phyloP scores from a whole-genome alignment of 441 rosid species.

The Lagerstroemia fauriei region DNA sequence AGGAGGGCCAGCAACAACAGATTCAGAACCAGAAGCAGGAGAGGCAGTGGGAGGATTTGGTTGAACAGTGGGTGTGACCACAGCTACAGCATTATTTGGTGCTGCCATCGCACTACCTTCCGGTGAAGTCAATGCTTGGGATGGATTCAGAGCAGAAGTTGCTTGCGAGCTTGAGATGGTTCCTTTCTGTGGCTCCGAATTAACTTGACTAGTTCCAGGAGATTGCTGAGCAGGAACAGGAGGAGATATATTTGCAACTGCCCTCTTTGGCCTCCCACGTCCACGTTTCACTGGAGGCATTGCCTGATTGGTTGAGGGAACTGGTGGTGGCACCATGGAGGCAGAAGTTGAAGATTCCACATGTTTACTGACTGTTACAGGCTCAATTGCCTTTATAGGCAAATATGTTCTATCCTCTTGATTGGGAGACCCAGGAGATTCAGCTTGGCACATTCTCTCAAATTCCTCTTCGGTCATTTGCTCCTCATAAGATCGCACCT shows the following conservation, averaged over 20 bases:
- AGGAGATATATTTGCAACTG: constrained; percentile 48
- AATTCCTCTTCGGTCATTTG: constrained; percentile 95
- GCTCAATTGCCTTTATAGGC: constrained; percentile 39
- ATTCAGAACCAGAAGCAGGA: constrained; percentile 39
- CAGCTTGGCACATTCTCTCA: constrained; percentile 85
- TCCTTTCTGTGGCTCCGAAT: constrained; percentile 41
- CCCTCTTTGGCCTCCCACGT: constrained; percentile 93
- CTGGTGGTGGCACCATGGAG: constrained; percentile 38
- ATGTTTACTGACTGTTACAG: constrained; percentile 26
- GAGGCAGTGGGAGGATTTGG: constrained; percentile 38
- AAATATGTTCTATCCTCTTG: constrained; percentile 52
- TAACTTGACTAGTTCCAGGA: constrained; percentile 41
- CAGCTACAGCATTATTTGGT: constrained; percentile 28
- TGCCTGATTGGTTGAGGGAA: constrained; percentile 50
- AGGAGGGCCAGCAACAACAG: constrained; percentile 38
- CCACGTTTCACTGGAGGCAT: constrained; percentile 85
- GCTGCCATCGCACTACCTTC: constrained; percentile 27
- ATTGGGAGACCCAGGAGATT: constrained; percentile 67
- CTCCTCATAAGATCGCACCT: constrained; percentile 95
- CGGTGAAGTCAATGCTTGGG: constrained; percentile 27
- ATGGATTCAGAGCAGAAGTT: constrained; percentile 37
- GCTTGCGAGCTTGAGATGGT: constrained; percentile 41
- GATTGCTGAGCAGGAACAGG: constrained; percentile 36
- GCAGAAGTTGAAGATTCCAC: constrained; percentile 21
- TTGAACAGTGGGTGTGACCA: constrained; percentile 38